Percentiles rank a stretch among this genome's conserved stretches.
phyloP scores from a whole-genome alignment of 139 green algal species.

The Ulvella scutata region DNA sequence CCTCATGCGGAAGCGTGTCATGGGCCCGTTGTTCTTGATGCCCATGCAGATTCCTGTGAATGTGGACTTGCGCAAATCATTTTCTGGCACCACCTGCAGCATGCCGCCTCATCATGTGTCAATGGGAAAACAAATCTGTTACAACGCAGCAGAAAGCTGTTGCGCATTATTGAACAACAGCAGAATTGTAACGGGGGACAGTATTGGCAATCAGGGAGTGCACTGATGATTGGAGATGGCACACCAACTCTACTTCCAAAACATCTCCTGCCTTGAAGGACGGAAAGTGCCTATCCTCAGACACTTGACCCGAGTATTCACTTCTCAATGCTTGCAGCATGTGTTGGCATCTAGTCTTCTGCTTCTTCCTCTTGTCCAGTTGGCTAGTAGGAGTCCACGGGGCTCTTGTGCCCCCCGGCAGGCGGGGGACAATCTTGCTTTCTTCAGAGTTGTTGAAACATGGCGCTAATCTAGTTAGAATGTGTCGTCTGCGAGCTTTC shows the following conservation, averaged over 20 bases:
- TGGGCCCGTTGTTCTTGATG: background rate
- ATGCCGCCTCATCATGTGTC: too few species aligned
- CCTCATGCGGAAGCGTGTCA: background rate
- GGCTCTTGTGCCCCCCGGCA: background rate
- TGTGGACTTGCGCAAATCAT: background rate
- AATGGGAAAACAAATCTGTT: too few species aligned
- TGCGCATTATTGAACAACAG: too few species aligned
- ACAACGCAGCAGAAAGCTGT: too few species aligned
- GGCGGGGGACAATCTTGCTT: background rate
- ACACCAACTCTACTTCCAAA: background rate
- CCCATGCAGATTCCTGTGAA: constrained; percentile 1
- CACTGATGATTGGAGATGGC: background rate
- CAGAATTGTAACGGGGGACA: too few species aligned
- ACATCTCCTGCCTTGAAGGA: constrained; percentile 1
- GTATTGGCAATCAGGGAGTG: too few species aligned
- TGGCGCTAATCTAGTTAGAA: background rate
- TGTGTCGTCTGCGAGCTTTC: background rate
- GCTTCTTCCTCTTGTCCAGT: background rate
- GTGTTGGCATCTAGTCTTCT: background rate
- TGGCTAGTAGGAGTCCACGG: background rate
- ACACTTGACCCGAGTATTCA: background rate
- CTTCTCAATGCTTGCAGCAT: background rate
- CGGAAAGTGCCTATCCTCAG: background rate
- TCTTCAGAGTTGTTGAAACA: background rate
- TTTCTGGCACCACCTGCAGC: background rate